Conservation (phyloP, 345 rosid species). For the Linum lewisii region DNA sequence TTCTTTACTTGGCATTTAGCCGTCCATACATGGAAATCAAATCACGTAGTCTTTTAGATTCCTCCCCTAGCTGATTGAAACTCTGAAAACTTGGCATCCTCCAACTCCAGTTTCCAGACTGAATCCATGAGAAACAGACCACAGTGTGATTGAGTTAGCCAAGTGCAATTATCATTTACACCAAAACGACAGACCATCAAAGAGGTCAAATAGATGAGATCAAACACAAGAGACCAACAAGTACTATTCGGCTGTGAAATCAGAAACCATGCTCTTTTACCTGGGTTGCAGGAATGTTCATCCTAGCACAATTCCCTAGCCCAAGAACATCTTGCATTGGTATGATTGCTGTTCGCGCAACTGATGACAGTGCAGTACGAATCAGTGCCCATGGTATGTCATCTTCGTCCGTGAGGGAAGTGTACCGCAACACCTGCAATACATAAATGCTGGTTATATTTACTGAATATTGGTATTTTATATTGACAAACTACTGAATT, state of each 20-base stretch:
- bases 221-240: background rate
- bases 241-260: background rate
- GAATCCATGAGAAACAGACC: constrained; percentile 7
- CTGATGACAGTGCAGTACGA: constrained; percentile 53
- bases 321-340: constrained; percentile 90
- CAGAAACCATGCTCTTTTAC: constrained; percentile 21
- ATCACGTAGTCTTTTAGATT: constrained; percentile 42
- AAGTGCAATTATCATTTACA: too few species aligned
- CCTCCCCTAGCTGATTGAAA: constrained; percentile 49
- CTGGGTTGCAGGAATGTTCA: constrained; percentile 88
- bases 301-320: constrained; percentile 71
- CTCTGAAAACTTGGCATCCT: constrained; percentile 56
- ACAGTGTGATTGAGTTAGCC: background rate
- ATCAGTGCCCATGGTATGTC: constrained; percentile 60
- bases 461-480: background rate
- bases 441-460: background rate
- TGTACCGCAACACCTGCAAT: constrained; percentile 55
- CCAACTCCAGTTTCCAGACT: constrained; percentile 94
- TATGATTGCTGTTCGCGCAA: constrained; percentile 65
- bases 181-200: too few species aligned
- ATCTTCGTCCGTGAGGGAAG: constrained; percentile 41
- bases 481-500: background rate
- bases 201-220: background rate
- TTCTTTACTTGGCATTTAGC: constrained; percentile 20
- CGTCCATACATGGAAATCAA: constrained; percentile 60